Conservation (phyloP, 2,329 filamentous ascomycete genomes). For the Nemania bipapillata region DNA sequence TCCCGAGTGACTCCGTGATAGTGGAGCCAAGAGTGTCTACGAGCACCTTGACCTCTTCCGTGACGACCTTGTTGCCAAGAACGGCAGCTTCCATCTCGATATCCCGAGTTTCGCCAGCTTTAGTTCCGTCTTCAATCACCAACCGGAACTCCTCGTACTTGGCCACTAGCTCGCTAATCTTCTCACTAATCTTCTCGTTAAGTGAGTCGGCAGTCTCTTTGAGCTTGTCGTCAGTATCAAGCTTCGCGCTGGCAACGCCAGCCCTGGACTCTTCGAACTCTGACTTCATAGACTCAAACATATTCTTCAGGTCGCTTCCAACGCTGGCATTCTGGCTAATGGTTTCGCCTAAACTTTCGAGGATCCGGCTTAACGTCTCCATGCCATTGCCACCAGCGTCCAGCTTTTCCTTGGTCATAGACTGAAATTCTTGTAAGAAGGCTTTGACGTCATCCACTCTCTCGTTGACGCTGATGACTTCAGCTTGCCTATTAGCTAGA, state of each 20-base stretch:
- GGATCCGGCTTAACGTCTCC: slow-evolving; percentile 76
- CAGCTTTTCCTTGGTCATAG: slow-evolving; percentile 78
- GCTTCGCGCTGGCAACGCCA: slow-evolving; percentile 80
- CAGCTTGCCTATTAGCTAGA: slow-evolving; percentile 84
- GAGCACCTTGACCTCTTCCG: slow-evolving; percentile 86
- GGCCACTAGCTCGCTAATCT: slow-evolving; percentile 78
- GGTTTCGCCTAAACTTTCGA: slow-evolving; percentile 73
- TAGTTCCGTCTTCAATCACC: slow-evolving; percentile 77
- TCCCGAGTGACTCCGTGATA: slow-evolving; percentile 84
- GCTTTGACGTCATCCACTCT: slow-evolving; percentile 81
- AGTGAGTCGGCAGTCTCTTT: slow-evolving; percentile 67
- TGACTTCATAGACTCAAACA: slow-evolving; percentile 78
- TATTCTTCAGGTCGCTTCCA: slow-evolving; percentile 73
- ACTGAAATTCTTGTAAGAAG: slow-evolving; percentile 81
- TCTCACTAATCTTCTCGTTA: slow-evolving; percentile 68
- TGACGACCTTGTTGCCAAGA: slow-evolving; percentile 77
- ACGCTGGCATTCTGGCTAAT: slow-evolving; percentile 67
- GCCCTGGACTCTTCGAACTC: slow-evolving; percentile 90
- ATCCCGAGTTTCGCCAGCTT: slow-evolving; percentile 77
- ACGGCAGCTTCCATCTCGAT: slow-evolving; percentile 78
- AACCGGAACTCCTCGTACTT: slow-evolving; percentile 90
- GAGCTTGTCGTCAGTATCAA: slow-evolving; percentile 84
- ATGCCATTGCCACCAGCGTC: slow-evolving; percentile 78
- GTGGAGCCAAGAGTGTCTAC: slow-evolving; percentile 85
- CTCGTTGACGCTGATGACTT: slow-evolving; percentile 81